Percentiles rank a stretch among this genome's conserved stretches.
These are phyloP conservation scores for Barnettozyma siamensis DNA, from an alignment of 805 yeast genomes.

Conservation along the genomic window DNA sequence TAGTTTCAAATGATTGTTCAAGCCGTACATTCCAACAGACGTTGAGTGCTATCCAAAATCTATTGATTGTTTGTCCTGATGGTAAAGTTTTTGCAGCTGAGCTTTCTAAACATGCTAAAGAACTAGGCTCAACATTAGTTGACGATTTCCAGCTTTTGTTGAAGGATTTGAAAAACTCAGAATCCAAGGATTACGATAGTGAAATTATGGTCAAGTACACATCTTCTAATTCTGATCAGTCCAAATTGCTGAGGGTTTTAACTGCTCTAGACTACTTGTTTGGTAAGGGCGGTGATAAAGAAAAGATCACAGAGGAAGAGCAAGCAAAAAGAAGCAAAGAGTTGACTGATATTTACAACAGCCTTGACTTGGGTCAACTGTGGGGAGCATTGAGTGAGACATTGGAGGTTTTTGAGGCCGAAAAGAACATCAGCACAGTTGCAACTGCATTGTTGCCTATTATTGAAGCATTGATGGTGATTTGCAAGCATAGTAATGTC, in stretches of 20 bases:
- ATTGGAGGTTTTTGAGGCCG: conserved; percentile 55
- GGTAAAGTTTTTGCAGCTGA: conserved; percentile 61
- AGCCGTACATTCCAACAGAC: conserved; percentile 81
- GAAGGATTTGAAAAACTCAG: conserved; percentile 35
- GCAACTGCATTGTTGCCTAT: conserved; percentile 81
- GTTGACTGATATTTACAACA: conserved; percentile 56
- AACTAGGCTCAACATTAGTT: conserved; percentile 36
- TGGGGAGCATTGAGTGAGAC: conserved; percentile 85
- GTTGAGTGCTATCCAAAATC: conserved; percentile 71
- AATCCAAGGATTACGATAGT: conserved; percentile 43
- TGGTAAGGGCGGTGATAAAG: conserved; percentile 27
- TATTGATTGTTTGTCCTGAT: conserved; percentile 57
- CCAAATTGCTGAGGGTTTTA: conserved; percentile 75
- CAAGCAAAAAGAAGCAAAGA: conserved; percentile 30
- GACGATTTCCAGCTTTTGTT: conserved; percentile 29
- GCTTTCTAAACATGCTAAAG: conserved; percentile 57
- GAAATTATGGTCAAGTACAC: conserved; percentile 63
- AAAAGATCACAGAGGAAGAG: conserved; percentile 19
- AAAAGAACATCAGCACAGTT: conserved; percentile 49
- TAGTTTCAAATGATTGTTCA: conserved; percentile 79
- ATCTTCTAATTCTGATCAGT: conserved; percentile 78
- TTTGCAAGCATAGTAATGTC: conserved; percentile 80
- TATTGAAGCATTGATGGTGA: conserved; percentile 91
- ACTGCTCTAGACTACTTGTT: conserved; percentile 85
- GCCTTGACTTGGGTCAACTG: conserved; percentile 64